These are phyloP conservation scores for Kodamaea restingae DNA, from an alignment of 805 yeast genomes.

Conservation along the genomic window DNA sequence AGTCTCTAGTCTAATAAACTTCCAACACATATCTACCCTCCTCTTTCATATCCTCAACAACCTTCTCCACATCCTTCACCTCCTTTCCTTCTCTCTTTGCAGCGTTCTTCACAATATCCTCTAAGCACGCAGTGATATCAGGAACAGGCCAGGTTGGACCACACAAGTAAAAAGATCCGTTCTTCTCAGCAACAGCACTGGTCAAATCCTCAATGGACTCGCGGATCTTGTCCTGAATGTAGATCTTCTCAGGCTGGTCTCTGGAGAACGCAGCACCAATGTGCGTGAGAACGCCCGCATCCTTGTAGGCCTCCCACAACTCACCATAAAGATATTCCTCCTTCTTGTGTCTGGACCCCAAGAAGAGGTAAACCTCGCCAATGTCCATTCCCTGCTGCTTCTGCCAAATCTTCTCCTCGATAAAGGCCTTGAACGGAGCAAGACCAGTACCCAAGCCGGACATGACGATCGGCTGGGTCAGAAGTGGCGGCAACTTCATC, in stretches of 20 bases:
- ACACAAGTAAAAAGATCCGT: conserved; percentile 92
- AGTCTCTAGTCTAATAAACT: conserved; percentile 66
- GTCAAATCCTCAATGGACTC: conserved; percentile 69
- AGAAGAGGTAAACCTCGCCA: conserved; percentile 81
- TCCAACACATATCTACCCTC: conserved; percentile 87
- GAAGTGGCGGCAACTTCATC: conserved; percentile 87
- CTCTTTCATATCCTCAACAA: conserved; percentile 91
- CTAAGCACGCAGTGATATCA: conserved; percentile 84
- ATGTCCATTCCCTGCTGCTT: conserved; percentile 81
- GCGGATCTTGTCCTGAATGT: conserved; percentile 90
- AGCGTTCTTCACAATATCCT: conserved; percentile 71
- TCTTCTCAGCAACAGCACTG: conserved; percentile 69
- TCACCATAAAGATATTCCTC: conserved; percentile 96
- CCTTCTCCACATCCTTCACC: conserved; percentile 67
- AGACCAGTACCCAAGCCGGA: conserved; percentile 97
- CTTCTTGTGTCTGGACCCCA: conserved; percentile 93
- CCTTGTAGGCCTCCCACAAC: conserved; percentile 93
- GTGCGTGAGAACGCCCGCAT: conserved; percentile 87
- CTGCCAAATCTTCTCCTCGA: conserved; percentile 95
- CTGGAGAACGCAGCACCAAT: conserved; percentile 98
- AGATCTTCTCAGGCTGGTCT: conserved; percentile 92
- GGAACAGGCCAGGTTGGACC: conserved; percentile 99
- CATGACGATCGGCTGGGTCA: conserved; percentile 91
- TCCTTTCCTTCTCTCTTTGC: conserved; percentile 61
- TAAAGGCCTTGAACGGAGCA: conserved; percentile 96